Evolutionary conservation across 306 rosid species (phyloP).

Genomic region (Rosa lucieae): DNA sequence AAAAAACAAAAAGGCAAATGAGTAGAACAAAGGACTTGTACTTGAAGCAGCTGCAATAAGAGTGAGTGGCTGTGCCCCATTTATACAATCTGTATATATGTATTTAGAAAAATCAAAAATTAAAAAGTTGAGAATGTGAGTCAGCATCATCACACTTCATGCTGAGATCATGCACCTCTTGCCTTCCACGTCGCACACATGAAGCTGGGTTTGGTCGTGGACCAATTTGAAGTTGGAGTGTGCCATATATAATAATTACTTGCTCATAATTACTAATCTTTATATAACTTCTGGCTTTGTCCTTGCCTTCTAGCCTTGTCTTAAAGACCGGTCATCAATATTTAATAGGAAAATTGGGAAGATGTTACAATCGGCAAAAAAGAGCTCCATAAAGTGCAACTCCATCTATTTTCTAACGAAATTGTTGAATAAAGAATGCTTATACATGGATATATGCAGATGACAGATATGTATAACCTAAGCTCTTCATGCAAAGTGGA

Average conservation of each 20-base stretch:
- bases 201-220: slow-evolving; percentile 53
- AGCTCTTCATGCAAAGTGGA: not conserved
- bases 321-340: slow-evolving; percentile 6
- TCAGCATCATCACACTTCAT: slow-evolving; percentile 81
- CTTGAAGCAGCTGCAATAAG: slow-evolving; percentile 30
- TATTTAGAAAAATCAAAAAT: not conserved
- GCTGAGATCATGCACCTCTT: slow-evolving; percentile 70
- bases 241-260: slow-evolving; percentile 35
- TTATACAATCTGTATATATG: not conserved
- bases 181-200: slow-evolving; percentile 61
- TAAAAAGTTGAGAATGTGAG: slow-evolving; percentile 29
- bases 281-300: slow-evolving; percentile 1
- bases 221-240: slow-evolving; percentile 47
- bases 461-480: not conserved
- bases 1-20: not conserved
- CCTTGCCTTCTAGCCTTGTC: not conserved
- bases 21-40: slow-evolving; percentile 7
- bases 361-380: not conserved
- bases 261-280: slow-evolving; percentile 23
- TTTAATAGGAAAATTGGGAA: not conserved
- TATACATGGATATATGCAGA: not conserved
- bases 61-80: slow-evolving; percentile 19
- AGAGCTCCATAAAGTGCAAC: not conserved
- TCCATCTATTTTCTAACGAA: not conserved
- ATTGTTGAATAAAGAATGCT: not conserved